Evolutionary conservation across 1,284 basidiomycete species (phyloP), one percentile per base, ranked within the genome.

Genomic region (Coniferiporia weirii): DNA sequence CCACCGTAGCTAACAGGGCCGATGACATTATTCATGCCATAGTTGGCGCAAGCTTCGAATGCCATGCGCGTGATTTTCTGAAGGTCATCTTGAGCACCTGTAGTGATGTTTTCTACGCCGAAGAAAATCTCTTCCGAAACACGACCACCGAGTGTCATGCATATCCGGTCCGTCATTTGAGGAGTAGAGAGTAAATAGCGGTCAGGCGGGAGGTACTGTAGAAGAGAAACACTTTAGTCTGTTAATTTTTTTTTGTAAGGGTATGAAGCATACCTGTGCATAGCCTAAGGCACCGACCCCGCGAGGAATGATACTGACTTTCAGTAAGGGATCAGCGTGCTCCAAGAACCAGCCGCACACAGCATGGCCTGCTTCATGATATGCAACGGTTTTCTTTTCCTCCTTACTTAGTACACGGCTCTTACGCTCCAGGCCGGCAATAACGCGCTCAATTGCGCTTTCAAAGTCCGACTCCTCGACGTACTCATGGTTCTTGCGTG

Each of bases 101-200:
- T 97, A 0, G 97, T 99, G 73, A 99, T 96, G 67, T 92, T 90
- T 68, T 86, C 87, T n/a, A 73, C 67, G 38, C 92, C 93, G 69
- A 99, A 99, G 79, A 99, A 98, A 63, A 99, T 95, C 74, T 99
- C 97, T 75, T 99, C 96, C 0, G 95, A 91, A 2, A 98, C 96
- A 62, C 97, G 92, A 2, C 96, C 96, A 61, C 97, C 96, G n/a
- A 99, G 83, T 0, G 96, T 99, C 93, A 99, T 98, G 75, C 93
- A 96, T 79, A 99, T 98, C 60, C 94, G 84, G 73, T 99, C 96
- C 36, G 85, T 71, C 79, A 99, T 89, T 73, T 98, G 95, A 61
- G 96, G 93, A 0, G 93, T 96, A 12, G 94, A 93, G 65, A 96
- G 87, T 20, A 99, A 83, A 77, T 97, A 99, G 54, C 94, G 89